Evolutionary conservation across 306 rosid genomes (phyloP).

Genomic region (Quercus alba): DNA sequence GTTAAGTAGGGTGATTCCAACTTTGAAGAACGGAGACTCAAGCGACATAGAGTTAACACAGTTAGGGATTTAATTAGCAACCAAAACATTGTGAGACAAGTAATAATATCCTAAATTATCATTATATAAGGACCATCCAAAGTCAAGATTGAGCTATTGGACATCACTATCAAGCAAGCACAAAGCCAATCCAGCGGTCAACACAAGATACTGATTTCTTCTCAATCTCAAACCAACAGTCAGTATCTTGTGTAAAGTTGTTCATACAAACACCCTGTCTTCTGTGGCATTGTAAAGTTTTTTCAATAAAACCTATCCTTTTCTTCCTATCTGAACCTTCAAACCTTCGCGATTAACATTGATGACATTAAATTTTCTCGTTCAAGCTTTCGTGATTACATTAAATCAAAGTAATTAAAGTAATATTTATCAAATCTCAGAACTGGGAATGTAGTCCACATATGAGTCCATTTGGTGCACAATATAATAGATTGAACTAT

Average conservation of each 20-base stretch:
- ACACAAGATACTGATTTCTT: not conserved
- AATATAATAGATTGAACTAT: too few species aligned
- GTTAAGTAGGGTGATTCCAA: not conserved
- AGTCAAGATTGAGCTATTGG: conserved; percentile 17
- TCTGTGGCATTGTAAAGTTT: not conserved
- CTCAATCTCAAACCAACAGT: not conserved
- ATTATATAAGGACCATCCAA: not conserved
- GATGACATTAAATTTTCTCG: too few species aligned
- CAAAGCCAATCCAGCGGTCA: conserved; percentile 32
- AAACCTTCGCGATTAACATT: not conserved
- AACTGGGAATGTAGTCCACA: too few species aligned
- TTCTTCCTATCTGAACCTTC: not conserved
- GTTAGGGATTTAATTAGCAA: conserved; percentile 16
- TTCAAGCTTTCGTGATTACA: too few species aligned
- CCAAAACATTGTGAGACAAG: conserved; percentile 18
- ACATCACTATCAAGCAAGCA: conserved; percentile 15
- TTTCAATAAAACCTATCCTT: conserved; percentile 3
- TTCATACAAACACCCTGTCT: conserved; percentile 10
- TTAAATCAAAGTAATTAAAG: too few species aligned
- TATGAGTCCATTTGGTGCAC: too few species aligned
- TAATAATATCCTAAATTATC: too few species aligned
- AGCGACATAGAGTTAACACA: conserved; percentile 7
- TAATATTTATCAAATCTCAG: not conserved
- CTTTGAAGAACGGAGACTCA: too few species aligned
- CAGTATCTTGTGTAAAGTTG: not conserved